Evolutionary conservation across 768 basidiomycete genomes (phyloP), one percentile per base, ranked within the genome.

Genomic region (Lactarius vividus): DNA sequence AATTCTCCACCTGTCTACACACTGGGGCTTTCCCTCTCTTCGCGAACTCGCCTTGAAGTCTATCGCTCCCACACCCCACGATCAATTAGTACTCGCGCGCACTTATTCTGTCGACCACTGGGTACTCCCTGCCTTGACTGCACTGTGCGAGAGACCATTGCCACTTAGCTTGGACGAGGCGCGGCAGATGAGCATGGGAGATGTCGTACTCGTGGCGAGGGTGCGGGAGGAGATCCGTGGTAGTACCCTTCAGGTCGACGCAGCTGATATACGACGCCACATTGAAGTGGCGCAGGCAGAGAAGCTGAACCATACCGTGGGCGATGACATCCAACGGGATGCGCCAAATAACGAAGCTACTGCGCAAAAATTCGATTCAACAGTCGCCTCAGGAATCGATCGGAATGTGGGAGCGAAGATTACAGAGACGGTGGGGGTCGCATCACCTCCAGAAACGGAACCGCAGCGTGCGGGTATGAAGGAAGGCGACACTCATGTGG

Each of bases 21-120:
- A 11, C 59, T 79, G 28, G 76, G 75, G 62, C 59, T 74, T 64
- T 66, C 74, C 68, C 54, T 66, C 56, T 62, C 15, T 55, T 18
- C 61, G 52, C 28, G 29, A n/a, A 59, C 54, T 59, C 23, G 59
- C 67, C 2, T 15, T 68, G 20, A 35, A 16, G n/a, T 52, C 55
- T 1, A 44, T 68, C 6, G 23, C 54, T 20, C 53, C 62, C 15
- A 53, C 35, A 10, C 20, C 66, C 16, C 53, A 52, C 58, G 59
- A 64, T 23, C 44, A 57, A 49, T 29, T 68, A 4, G 40, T 64
- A 7, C 55, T 61, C 29, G 67, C 39, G 31, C 67, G 59, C 37
- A 15, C 59, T 3, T 56, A 62, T 40, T 33, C 35, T 6, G 35
- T 57, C 20, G 57, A 37, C 10, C 8, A 57, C 37, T 70, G 69